Conservation (phyloP, 2,329 filamentous ascomycete genomes). For the Plectosphaerella sp. region DNA sequence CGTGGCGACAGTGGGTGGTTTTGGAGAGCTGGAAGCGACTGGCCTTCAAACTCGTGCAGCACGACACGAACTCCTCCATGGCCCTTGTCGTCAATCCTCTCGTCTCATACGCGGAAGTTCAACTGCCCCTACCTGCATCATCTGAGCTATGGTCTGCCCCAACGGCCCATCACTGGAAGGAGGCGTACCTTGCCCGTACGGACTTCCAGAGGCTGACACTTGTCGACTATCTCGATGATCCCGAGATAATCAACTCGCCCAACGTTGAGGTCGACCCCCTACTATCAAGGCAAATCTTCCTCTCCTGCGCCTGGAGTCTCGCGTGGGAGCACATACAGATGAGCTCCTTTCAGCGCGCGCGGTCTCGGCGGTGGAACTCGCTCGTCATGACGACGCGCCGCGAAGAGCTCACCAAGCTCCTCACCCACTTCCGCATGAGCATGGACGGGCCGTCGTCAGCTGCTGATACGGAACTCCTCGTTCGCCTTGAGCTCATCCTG, state of each 20-base stretch:
- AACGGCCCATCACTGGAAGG: constrained; percentile 20
- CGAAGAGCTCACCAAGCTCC: constrained; percentile 21
- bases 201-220: constrained; percentile 3
- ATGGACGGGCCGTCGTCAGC: constrained; percentile 1
- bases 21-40: constrained; percentile 25
- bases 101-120: constrained; percentile 24
- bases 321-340: constrained; percentile 24
- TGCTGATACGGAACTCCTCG: constrained; percentile 16
- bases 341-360: constrained; percentile 15
- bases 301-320: constrained; percentile 20
- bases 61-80: constrained; percentile 24
- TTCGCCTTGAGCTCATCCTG: constrained; percentile 25
- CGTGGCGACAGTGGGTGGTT: constrained; percentile 22
- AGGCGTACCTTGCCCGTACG: neutral
- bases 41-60: constrained; percentile 18
- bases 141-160: constrained; percentile 18
- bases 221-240: constrained; percentile 15
- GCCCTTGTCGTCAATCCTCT: constrained; percentile 21
- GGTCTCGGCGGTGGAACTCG: constrained; percentile 19
- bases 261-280: constrained; percentile 3
- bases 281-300: constrained; percentile 9
- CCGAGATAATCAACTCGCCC: neutral
- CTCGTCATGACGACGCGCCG: constrained; percentile 19
- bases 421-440: constrained; percentile 13
- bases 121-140: constrained; percentile 16